phyloP scores from a whole-genome alignment of 345 rosid genomes.

The Gossypium rotundifolium region DNA sequence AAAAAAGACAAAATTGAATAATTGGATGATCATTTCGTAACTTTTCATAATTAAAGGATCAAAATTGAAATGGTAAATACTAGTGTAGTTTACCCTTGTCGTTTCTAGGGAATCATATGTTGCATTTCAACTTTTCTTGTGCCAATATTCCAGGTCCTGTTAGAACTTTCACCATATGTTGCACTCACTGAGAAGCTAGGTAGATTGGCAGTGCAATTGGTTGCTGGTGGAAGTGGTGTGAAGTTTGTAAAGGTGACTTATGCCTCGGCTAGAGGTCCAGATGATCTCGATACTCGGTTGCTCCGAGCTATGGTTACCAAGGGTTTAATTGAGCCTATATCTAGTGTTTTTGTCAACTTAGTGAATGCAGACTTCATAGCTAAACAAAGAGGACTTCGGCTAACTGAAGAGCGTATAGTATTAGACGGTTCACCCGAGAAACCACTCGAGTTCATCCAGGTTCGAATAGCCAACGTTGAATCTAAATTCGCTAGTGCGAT shows the following conservation, averaged over 20 bases:
- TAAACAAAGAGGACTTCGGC: conserved; percentile 54
- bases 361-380: conserved; percentile 68
- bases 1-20: no score
- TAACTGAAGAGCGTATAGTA: conserved; percentile 45
- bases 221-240: conserved; percentile 68
- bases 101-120: not conserved
- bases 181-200: conserved; percentile 58
- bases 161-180: conserved; percentile 57
- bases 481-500: conserved; percentile 68
- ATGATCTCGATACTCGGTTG: conserved; percentile 68
- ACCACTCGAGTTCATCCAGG: conserved; percentile 60
- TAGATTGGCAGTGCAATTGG: conserved; percentile 57
- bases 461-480: conserved; percentile 57
- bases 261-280: conserved; percentile 59
- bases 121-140: conserved; percentile 3
- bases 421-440: conserved; percentile 53
- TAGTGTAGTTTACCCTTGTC: not conserved
- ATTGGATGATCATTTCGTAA: no score
- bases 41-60: no score
- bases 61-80: no score
- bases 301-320: conserved; percentile 70
- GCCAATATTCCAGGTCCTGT: conserved; percentile 36
- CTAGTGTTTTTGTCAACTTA: conserved; percentile 54
- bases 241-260: conserved; percentile 47
- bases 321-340: conserved; percentile 61